Base-by-base conservation (phyloP, 176 grass and related monocot genomes). In the Themeda triandra region DNA sequence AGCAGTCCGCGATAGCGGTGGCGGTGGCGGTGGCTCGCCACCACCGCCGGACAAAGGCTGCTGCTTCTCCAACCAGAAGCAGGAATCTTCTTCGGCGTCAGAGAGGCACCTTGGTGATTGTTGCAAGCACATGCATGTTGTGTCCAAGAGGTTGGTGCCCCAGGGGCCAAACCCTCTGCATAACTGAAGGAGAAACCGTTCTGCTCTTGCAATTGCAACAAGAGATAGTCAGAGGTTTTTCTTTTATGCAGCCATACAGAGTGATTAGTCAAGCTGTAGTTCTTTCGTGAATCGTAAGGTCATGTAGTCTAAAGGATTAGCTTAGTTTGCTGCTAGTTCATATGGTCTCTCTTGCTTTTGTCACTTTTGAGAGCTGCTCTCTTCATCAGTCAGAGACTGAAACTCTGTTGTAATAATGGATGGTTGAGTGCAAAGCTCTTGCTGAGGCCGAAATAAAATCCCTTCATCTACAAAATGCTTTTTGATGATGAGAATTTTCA, bases 91-190 rank as follows among this genome's bases (percentile, higher is more conserved):
- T 28, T 56, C 72, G 17, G 59, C 41, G n/a, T 54, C 78, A 81
- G 28, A 71, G 35, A 15, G 40, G 15, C 75, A 42, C 10, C 18
- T 25, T 23, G 23, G 15, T 25, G 36, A 63, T 73, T 72, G 65
- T 8, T 67, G 30, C 69, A 76, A 23, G 53, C 31, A 33, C 19
- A 83, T 85, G 60, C 82, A 63, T 48, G 75, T 14, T 14, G 91
- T 80, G 14, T 93, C 94, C 54, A 96, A 90, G 67, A 91, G 94
- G 86, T 0, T 84, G 84, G 91, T 96, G 53, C 94, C 91, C 45
- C 91, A 96, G 72, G 91, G 94, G 12, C 91, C 94, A 83, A 93
- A 96, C 42, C 94, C 91, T 87, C 91, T 96, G 76, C 94, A 96
- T 75, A 93, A 96, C 63, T 95, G 88, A 48, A 51, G 64, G 30